Evolutionary conservation across 345 rosid species (phyloP), one percentile per base, ranked within the genome.

Genomic region (Stellera chamaejasme): DNA sequence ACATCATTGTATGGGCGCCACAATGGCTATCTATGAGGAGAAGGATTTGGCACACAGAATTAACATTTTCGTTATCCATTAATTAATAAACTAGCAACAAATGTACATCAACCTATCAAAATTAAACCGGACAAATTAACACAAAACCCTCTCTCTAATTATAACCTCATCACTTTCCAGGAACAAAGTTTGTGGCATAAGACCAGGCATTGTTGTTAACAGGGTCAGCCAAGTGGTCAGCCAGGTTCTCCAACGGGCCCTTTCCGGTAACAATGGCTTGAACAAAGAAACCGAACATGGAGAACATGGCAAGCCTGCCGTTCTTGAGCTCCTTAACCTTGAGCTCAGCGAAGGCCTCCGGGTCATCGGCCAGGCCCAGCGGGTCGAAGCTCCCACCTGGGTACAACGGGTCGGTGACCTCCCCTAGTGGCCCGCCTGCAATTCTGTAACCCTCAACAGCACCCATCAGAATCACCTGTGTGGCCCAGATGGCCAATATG

Each of bases 401-500:
- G 67, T 76, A 79, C 26, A 76, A 62, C 7, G 82, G 85, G 61
- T 77, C 78, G 1, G 64, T 56, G 5, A 79, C 74, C 58, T 77
- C 82, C 2, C 78, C 81, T 2, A 78, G 80, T 0, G 96, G 92
- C 0, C 89, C 87, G 0, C 89, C 92, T 0, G 87, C 89, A 13
- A 80, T 61, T 43, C 89, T 69, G 79, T 82, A 87, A 43, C 96
- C 88, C 69, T 85, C 88, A 3, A 84, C 86, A 4, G 90, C 87
- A 2, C 90, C 92, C 92, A 84, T 88, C 60, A 81, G 56, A 62
- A 77, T 52, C 13, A 81, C 95, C 8, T 83, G 88, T 56, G 61
- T 50, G 0, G 92, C 92, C 93, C 88, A 84, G 59, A 88, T 85
- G 47, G 96, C 90, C 62, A 85, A 60, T 62, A 88, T 81, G 77